These are phyloP conservation scores for Globisporangium ultimum DNA, from an alignment of 352 stramenopile species.

Conservation along the genomic window DNA sequence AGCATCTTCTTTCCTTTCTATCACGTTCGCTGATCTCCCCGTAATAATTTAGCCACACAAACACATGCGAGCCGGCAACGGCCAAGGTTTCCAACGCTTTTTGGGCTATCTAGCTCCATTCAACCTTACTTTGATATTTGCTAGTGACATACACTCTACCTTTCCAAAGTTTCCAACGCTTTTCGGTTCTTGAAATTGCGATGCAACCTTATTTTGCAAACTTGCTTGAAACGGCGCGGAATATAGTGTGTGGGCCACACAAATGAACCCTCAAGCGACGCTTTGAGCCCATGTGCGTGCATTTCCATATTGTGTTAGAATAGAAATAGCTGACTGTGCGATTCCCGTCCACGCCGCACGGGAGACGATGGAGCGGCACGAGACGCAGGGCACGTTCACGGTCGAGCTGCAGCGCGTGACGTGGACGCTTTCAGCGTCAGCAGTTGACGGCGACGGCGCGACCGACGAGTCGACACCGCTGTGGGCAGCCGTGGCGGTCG, in stretches of 20 bases:
- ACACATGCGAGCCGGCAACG: neutral
- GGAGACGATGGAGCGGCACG: neutral
- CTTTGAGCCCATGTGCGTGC: neutral
- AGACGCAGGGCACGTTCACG: slow-evolving; percentile 29
- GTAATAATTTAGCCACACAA: neutral
- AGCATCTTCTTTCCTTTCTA: slow-evolving; percentile 17
- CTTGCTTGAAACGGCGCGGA: neutral
- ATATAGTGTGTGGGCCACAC: neutral
- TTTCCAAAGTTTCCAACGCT: no score
- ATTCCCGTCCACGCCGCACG: no score
- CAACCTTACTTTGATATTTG: neutral
- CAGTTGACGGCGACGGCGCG: neutral
- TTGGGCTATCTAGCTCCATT: neutral
- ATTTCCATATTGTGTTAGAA: neutral
- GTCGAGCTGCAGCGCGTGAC: slow-evolving; percentile 30
- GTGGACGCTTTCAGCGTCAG: slow-evolving; percentile 13
- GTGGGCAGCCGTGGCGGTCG: slow-evolving; percentile 42
- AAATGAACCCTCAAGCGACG: neutral
- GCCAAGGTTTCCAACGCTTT: no score
- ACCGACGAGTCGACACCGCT: slow-evolving; percentile 10
- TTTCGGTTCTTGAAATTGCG: neutral
- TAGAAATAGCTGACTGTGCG: neutral
- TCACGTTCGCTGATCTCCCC: neutral
- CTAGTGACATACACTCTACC: no score
- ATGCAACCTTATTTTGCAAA: neutral